Evolutionary conservation across 2,329 filamentous ascomycete genomes (phyloP).

Genomic region (Fusarium illudens): DNA sequence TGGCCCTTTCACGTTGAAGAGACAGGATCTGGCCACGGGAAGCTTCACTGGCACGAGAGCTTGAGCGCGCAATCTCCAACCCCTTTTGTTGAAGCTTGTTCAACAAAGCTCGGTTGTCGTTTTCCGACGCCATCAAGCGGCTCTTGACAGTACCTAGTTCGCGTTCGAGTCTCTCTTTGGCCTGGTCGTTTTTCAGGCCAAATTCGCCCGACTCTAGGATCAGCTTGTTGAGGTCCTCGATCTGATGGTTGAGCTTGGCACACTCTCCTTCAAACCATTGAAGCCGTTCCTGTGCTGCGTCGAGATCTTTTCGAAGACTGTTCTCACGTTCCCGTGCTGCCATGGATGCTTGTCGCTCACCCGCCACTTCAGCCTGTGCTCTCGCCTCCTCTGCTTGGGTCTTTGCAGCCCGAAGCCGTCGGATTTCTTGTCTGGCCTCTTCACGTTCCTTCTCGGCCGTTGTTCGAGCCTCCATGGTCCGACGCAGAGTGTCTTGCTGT

Average conservation of each 20-base stretch:
- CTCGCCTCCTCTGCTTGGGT: conserved; percentile 86
- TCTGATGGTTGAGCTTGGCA: conserved; percentile 76
- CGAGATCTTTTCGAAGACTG: conserved; percentile 80
- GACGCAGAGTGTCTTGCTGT: conserved; percentile 88
- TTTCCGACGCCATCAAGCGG: conserved; percentile 88
- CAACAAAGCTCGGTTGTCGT: conserved; percentile 92
- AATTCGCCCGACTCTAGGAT: conserved; percentile 91
- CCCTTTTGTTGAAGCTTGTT: conserved; percentile 99
- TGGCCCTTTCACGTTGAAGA: conserved; percentile 83
- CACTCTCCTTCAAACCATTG: conserved; percentile 84
- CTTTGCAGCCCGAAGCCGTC: conserved; percentile 82
- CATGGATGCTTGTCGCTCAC: conserved; percentile 80
- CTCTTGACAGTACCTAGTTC: conserved; percentile 93
- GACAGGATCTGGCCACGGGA: conserved; percentile 79
- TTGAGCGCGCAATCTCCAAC: conserved; percentile 91
- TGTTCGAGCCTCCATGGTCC: conserved; percentile 82
- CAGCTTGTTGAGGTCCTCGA: conserved; percentile 85
- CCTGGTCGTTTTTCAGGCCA: conserved; percentile 88
- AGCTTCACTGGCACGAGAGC: conserved; percentile 83
- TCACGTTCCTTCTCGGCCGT: conserved; percentile 88
- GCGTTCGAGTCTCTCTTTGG: conserved; percentile 90
- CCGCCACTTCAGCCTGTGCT: conserved; percentile 79
- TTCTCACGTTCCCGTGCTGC: conserved; percentile 83
- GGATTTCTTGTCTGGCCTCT: conserved; percentile 86
- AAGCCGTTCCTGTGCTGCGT: conserved; percentile 78